These are phyloP conservation scores for Xylaria arbuscula DNA, from an alignment of 2,329 filamentous ascomycete genomes.

Conservation along the genomic window DNA sequence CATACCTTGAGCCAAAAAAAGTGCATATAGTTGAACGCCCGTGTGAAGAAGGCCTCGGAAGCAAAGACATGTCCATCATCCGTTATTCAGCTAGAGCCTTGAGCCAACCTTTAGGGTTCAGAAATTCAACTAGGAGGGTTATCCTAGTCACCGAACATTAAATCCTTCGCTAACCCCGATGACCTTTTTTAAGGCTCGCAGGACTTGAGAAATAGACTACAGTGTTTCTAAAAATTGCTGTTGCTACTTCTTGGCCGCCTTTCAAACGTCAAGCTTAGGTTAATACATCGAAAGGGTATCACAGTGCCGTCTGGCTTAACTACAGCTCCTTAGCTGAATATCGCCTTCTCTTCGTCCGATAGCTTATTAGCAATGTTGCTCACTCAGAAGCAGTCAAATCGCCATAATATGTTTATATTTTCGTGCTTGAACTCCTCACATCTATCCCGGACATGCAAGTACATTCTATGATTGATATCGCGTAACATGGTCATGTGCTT, in stretches of 20 bases:
- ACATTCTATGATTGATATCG: neutral
- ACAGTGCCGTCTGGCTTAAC: neutral
- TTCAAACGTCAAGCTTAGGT: no score
- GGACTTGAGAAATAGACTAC: neutral
- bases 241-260: neutral
- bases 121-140: neutral
- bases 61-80: neutral
- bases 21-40: neutral
- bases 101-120: neutral
- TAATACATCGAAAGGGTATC: no score
- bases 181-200: neutral
- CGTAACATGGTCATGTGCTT: neutral
- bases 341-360: neutral
- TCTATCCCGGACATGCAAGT: neutral
- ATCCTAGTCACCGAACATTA: neutral
- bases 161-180: neutral
- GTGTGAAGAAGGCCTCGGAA: neutral
- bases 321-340: no score
- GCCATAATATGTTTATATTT: neutral
- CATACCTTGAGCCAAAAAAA: neutral
- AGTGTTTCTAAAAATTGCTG: neutral
- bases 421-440: neutral
- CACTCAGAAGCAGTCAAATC: neutral
- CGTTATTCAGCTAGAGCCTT: slow-evolving; percentile 10
- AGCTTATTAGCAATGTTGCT: neutral